Evolutionary conservation across 495 filamentous ascomycete genomes (phyloP), one percentile per base, ranked within the genome.

Genomic region (Aspergillus olivimuriae): DNA sequence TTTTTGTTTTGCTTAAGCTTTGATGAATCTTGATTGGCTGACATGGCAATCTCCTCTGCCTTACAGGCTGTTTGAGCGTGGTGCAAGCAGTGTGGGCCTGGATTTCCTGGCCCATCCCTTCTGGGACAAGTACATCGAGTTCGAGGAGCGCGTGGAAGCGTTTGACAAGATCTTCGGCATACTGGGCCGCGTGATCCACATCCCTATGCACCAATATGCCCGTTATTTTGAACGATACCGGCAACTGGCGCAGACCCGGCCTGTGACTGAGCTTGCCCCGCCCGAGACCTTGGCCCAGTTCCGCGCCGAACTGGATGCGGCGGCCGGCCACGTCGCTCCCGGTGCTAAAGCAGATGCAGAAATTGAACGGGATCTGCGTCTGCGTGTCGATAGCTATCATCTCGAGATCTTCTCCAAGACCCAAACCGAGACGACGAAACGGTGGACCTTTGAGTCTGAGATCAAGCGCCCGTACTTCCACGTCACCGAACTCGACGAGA

Each of bases 91-190:
- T 53, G 89, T 95, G 15, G 92, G 94, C 12, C 75, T 96, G 22
- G 92, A 99, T 64, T 99, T 95, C 61, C 75, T 94, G 7, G 81
- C 89, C 3, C 89, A 96, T 57, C 89, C 88, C 0, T 96, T 99
- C 72, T 99, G 92, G 92, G 94, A 97, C 56, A 97, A 95, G 65
- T 99, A 95, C 54, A 77, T 97, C 41, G 92, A 96, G 54, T 97
- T 89, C 54, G 92, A 97, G 56, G 89, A 95, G 55, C 81, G 89
- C 7, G 68, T 91, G 36, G 89, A 95, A 57, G 84, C 85, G 0
- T 79, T 85, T 22, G 87, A 94, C 47, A 86, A 81, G 58, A 89
- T 97, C 39, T 91, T 95, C 47, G 77, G 76, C 7, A 87, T 99
- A 40, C 74, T 96, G 21, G 77, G 76, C 35, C 87, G 94, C 26